Percentiles rank a stretch among this genome's conserved stretches.
phyloP scores from a whole-genome alignment of 2,329 filamentous ascomycete species.

The Curvularia sp. region DNA sequence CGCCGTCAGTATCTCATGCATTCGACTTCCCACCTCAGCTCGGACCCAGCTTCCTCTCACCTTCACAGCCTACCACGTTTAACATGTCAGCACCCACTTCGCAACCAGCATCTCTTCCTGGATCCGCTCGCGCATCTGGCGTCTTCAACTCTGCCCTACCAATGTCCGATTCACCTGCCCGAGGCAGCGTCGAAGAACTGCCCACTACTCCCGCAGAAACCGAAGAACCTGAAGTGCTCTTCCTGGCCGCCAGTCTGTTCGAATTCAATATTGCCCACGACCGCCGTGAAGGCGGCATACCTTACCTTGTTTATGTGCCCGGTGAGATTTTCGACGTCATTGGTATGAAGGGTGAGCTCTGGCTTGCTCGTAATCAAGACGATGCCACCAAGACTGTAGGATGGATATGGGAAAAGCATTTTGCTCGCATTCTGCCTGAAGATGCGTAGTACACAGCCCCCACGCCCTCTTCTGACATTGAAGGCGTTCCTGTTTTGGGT shows the following conservation, averaged over 20 bases:
- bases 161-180: constrained; percentile 65
- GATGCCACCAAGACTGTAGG: constrained; percentile 80
- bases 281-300: constrained; percentile 91
- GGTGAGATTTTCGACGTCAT: constrained; percentile 80
- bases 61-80: constrained; percentile 26
- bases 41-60: constrained; percentile 40
- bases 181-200: constrained; percentile 33
- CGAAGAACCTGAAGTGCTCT: constrained; percentile 76
- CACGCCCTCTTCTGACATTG: not conserved
- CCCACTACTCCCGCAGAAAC: constrained; percentile 53
- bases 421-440: constrained; percentile 59
- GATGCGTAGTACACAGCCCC: constrained; percentile 30
- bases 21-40: constrained; percentile 40
- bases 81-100: constrained; percentile 30
- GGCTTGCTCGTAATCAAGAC: constrained; percentile 97
- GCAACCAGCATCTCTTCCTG: constrained; percentile 36
- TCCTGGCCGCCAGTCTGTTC: constrained; percentile 91
- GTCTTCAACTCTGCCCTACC: constrained; percentile 89
- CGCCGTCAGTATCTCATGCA: constrained; percentile 21
- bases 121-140: constrained; percentile 68
- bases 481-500: constrained; percentile 4
- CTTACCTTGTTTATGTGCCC: constrained; percentile 92
- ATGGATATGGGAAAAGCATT: constrained; percentile 99
- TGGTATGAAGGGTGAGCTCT: constrained; percentile 94
- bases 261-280: constrained; percentile 96